Conservation (phyloP, 2,329 filamentous ascomycete species). For the Talaromyces sp. region DNA sequence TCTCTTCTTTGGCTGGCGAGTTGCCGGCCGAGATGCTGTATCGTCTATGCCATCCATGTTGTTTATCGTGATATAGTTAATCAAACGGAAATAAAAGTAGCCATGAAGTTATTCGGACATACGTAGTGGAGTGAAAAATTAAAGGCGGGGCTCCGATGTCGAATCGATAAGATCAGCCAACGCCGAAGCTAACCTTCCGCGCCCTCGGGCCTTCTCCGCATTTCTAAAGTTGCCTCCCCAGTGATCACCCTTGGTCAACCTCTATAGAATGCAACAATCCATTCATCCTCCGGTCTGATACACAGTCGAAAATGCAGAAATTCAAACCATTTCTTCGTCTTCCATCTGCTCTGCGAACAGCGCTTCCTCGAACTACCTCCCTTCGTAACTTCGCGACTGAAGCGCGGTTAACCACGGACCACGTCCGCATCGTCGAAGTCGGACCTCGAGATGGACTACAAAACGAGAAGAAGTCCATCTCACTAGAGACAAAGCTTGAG, state of each 20-base stretch:
- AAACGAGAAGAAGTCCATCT: constrained; percentile 50
- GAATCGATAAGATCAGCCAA: constrained; percentile 1
- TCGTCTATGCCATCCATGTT: constrained; percentile 18
- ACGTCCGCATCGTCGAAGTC: constrained; percentile 54
- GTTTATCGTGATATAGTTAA: neutral
- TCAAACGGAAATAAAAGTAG: neutral
- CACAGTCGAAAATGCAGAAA: constrained; percentile 23
- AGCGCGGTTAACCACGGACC: constrained; percentile 43
- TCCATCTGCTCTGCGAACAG: constrained; percentile 4
- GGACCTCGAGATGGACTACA: constrained; percentile 53
- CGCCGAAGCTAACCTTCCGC: constrained; percentile 4
- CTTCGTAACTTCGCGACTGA: constrained; percentile 37
- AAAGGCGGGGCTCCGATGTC: constrained; percentile 4
- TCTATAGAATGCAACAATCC: neutral
- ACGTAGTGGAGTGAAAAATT: constrained; percentile 1
- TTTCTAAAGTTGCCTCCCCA: neutral
- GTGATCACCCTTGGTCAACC: neutral
- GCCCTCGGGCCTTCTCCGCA: neutral
- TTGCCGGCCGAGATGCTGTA: constrained; percentile 27
- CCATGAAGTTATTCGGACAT: neutral
- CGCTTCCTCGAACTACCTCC: neutral
- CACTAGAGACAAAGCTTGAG: constrained; percentile 48
- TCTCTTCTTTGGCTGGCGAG: constrained; percentile 78
- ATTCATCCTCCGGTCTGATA: neutral
- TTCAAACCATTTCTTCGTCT: constrained; percentile 28